Evolutionary conservation across 768 basidiomycete species (phyloP), one percentile per base, ranked within the genome.

Genomic region (Floccularia luteovirens): DNA sequence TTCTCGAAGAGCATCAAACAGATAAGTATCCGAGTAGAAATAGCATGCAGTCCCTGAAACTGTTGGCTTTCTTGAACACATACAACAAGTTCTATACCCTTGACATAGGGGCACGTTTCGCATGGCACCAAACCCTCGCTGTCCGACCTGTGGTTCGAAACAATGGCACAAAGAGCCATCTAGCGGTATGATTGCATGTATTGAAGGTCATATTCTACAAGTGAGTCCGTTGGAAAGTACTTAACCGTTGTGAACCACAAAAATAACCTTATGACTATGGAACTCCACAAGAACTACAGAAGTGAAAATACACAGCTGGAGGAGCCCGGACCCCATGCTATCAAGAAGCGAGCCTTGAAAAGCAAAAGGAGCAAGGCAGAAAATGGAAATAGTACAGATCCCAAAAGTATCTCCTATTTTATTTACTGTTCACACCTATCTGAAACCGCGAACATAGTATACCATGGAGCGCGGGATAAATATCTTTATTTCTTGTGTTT

Each of bases 191-290:
- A 74, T 92, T 31, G 80, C 82, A 1, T 96, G 92, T 59, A 85
- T 80, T 48, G 92, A 96, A 54, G 92, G 92, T 7, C 92, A 96
- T 58, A 75, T 94, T 44, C 72, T 91, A 22, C 86, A 90, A 73
- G 90, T 90, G 55, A 48, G 62, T 38, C 35, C 16, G 10, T 39
- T 36, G 12, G 19, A 17, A 10, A 8, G 6, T 30, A 8, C n/a
- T 39, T 39, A n/a, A 8, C 10, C 30, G 39, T 7, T 34, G 3
- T 30, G 12, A 50, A 17, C 35, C 5, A 38, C 39, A 5, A 43
- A 24, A 14, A 43, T 24, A 31, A 12, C 8, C 28, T 34, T 10
- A 42, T 39, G 7, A 16, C 14, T n/a, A 14, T 19, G n/a, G n/a
- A n/a, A n/a, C n/a, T n/a, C n/a, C 31, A 16, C 30, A 46, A 93